Percentiles rank a stretch among this genome's conserved stretches.
These are phyloP conservation scores for Harringtonia lauricola DNA, from an alignment of 2,329 filamentous ascomycete species.

Conservation along the genomic window DNA sequence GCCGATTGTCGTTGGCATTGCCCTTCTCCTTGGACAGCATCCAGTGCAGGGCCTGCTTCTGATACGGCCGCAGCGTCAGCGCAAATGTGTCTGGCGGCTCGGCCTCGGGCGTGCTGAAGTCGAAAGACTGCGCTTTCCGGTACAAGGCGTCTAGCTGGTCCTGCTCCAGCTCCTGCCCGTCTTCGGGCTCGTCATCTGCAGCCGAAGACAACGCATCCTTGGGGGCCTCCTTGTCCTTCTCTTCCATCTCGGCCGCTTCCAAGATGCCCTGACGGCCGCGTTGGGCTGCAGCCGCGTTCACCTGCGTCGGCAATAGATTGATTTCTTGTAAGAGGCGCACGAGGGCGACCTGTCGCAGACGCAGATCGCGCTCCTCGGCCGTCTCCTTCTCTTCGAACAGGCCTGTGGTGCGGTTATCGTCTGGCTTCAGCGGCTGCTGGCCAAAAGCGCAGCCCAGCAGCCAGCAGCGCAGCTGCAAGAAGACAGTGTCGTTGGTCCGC, in stretches of 20 bases:
- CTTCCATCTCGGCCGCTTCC: slow-evolving; percentile 77
- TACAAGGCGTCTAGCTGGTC: slow-evolving; percentile 91
- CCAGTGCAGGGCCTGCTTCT: slow-evolving; percentile 92
- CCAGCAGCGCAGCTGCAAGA: slow-evolving; percentile 73
- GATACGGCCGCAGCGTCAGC: slow-evolving; percentile 80
- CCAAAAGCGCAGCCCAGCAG: slow-evolving; percentile 67
- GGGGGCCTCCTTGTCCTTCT: slow-evolving; percentile 45
- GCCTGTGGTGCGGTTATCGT: slow-evolving; percentile 59
- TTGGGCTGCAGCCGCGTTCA: slow-evolving; percentile 63
- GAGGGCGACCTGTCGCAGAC: slow-evolving; percentile 75
- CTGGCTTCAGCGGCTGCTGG: slow-evolving; percentile 45
- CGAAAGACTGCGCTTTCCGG: slow-evolving; percentile 91
- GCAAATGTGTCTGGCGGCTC: slow-evolving; percentile 74
- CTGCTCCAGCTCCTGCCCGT: slow-evolving; percentile 85
- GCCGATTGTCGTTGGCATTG: slow-evolving; percentile 32
- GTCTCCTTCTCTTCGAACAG: slow-evolving; percentile 82
- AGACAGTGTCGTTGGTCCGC: slow-evolving; percentile 88
- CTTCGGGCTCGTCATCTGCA: slow-evolving; percentile 58
- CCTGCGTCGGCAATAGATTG: slow-evolving; percentile 63
- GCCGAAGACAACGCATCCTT: slow-evolving; percentile 23
- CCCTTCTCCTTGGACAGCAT: slow-evolving; percentile 92
- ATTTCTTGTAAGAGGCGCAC: slow-evolving; percentile 86
- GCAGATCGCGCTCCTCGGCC: slow-evolving; percentile 69
- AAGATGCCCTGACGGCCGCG: slow-evolving; percentile 77
- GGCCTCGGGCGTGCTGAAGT: slow-evolving; percentile 81